Base-by-base conservation (phyloP, 306 rosid species). In the Macrotyloma uniflorum region DNA sequence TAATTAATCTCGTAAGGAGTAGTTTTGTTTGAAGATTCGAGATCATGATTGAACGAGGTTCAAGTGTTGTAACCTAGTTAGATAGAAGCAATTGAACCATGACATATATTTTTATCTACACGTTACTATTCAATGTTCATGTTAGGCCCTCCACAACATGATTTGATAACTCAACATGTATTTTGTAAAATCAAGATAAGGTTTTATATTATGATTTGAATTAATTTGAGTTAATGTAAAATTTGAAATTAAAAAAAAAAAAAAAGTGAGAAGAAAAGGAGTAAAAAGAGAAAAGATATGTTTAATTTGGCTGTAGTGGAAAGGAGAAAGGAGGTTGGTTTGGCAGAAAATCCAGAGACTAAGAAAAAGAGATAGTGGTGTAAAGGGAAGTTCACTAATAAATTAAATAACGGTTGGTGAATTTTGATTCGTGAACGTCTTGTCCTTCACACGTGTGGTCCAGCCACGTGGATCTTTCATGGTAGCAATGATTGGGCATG, bases 361-460 rank as follows among this genome's bases (percentile, higher is more conserved):
- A n/a, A n/a, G n/a, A n/a, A n/a, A n/a, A n/a, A n/a, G n/a, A n/a
- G n/a, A n/a, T n/a, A n/a, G n/a, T n/a, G n/a, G n/a, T 79, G 88
- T 79, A 82, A 82, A 85, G 78, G 57, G 18, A 8, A 18, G 19
- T 8, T 51, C 85, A 50, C 18, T 50, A 32, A 42, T 46, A 23
- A 57, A 71, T 15, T 45, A 82, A 70, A 2, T 40, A 35, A 50
- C 7, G 49, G 84, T 80, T 70, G 86, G 87, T 79, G 82, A 83
- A 85, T 79, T 70, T 28, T 40, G 16, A 43, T 11, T 68, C 1
- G 55, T 6, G 28, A 8, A 74, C 16, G 82, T 82, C 88, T 59
- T 77, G 68, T 80, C 89, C 68, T 30, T 64, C 87, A 84, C 88
- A 88, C 92, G 86, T 88, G 88, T 61, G 64, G 67, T 53, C 42